Base-by-base conservation (phyloP, 495 filamentous ascomycete genomes). In the Hyphodiscus hymeniophilus region DNA sequence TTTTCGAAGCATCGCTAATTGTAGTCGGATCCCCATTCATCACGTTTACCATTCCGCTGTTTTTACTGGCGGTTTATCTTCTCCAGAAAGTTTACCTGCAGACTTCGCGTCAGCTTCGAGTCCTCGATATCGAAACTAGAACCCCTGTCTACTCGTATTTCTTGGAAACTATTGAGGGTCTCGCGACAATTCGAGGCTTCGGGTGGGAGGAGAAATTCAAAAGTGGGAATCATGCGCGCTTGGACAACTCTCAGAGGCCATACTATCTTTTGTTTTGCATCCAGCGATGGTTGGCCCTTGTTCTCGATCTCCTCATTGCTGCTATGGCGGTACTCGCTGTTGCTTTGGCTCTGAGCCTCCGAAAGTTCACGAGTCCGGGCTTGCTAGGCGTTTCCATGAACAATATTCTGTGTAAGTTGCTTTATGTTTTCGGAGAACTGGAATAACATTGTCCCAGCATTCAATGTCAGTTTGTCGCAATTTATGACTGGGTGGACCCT, bases 51-150 rank as follows among this genome's bases (percentile, higher is more conserved):
- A 47, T 77, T 13, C 81, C 73, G 51, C 30, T 72, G 23, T 64
- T 81, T 11, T 76, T n/a, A n/a, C 66, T 73, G 5, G 34, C 34
- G 34, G 6, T 36, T 7, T 81, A 72, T 50, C 33, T 69, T 26
- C 66, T 82, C 13, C 75, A 82, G 56, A 72, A 73, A 41, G 62
- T 70, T 30, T 82, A 81, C 45, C 64, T 82, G 18, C 71, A 73
- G 12, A 82, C 78, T 4, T 79, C 76, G 1, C 66, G 75, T 3
- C 77, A 80, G 53, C 56, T 81, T 5, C 34, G 34, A n/a, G 4
- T 36, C 4, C 34, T n/a, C 6, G 34, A 36, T 18, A 5, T 36
- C 3, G 67, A 73, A 48, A 56, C 63, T 10, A 67, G 60, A 42
- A 55, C 60, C 4, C 63, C 57, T 0, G 40, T 73, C 2, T 69